Evolutionary conservation across 2,329 filamentous ascomycete species (phyloP).

Genomic region (Fusarium sp.): DNA sequence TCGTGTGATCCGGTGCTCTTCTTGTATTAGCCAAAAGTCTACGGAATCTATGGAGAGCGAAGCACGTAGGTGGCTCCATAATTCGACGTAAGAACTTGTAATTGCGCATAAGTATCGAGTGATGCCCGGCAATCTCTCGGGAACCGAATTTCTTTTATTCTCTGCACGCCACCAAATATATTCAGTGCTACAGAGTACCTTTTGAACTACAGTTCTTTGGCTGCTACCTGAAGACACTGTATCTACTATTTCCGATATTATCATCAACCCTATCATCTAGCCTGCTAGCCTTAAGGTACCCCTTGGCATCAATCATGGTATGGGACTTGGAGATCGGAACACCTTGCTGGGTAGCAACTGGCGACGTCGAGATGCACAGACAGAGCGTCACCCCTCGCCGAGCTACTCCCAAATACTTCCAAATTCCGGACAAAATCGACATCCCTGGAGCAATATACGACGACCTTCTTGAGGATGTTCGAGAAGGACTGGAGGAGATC

Average conservation of each 20-base stretch:
- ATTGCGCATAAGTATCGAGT: not conserved
- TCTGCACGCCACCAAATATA: not conserved
- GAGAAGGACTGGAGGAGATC: not conserved
- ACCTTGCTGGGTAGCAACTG: not conserved
- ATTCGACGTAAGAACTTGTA: not conserved
- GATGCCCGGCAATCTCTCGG: not conserved
- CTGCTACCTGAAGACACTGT: not conserved
- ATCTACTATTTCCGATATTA: accelerated
- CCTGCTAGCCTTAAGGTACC: accelerated
- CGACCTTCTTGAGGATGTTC: not conserved
- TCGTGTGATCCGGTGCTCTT: not conserved
- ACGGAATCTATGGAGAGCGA: not conserved
- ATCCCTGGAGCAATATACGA: not conserved
- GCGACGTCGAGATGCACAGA: not conserved
- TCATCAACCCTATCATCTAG: not conserved
- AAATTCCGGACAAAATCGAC: not conserved
- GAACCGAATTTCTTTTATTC: not conserved
- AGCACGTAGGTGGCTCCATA: not conserved
- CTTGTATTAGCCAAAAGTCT: slow-evolving; percentile 1
- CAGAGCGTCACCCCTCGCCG: not conserved
- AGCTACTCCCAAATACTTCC: not conserved
- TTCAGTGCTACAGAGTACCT: accelerated
- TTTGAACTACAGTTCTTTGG: not conserved
- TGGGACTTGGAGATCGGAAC: not conserved
- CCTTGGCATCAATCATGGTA: not conserved